Percentiles rank a stretch among this genome's conserved stretches.
Conservation (phyloP, 2,329 filamentous ascomycete species). For the Calonectria pteridis region DNA sequence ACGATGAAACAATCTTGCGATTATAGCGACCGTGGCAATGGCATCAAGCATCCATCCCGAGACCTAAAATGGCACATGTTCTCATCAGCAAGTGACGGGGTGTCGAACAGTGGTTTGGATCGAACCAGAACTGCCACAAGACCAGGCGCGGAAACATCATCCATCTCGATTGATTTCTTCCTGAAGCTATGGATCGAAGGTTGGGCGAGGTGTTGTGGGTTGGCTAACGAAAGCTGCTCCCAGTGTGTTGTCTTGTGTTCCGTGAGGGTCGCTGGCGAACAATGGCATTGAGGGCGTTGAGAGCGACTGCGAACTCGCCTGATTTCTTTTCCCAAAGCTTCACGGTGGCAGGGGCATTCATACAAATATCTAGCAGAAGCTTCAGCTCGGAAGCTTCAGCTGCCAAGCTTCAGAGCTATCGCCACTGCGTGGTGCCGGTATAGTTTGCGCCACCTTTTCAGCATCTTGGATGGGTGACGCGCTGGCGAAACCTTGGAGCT, state of each 20-base stretch:
- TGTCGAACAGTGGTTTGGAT: not conserved
- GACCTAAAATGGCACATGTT: not conserved
- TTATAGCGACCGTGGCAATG: not conserved
- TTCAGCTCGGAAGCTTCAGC: not conserved
- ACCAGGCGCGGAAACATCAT: not conserved
- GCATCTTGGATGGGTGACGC: not conserved
- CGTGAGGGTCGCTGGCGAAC: not conserved
- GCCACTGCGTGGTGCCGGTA: not conserved
- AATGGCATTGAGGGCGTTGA: not conserved
- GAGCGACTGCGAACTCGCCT: not conserved
- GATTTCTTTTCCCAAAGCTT: not conserved
- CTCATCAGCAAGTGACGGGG: not conserved
- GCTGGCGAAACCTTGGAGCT: not conserved
- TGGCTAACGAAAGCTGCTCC: not conserved
- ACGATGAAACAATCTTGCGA: not conserved
- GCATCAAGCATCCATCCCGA: not conserved
- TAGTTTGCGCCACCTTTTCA: not conserved
- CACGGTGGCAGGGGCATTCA: not conserved
- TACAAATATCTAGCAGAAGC: not conserved
- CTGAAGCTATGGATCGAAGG: too few species aligned
- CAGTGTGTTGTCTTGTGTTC: not conserved
- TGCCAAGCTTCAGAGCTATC: not conserved
- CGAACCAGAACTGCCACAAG: not conserved
- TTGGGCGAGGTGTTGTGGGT: not conserved
- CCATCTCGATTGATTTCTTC: not conserved